These are phyloP conservation scores for Castanospermum australe DNA, from an alignment of 306 rosid genomes.

Conservation along the genomic window DNA sequence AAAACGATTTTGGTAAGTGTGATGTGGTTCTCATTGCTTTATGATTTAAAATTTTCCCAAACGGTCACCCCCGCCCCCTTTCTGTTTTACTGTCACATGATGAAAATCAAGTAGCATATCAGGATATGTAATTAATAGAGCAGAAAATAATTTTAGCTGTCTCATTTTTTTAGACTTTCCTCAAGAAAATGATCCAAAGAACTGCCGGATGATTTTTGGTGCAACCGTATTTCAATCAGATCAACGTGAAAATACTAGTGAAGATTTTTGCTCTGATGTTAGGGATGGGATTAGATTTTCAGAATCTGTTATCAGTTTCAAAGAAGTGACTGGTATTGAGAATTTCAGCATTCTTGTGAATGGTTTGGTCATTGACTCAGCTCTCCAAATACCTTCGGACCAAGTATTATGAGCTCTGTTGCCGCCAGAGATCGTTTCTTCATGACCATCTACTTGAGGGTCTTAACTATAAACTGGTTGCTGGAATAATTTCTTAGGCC, in stretches of 20 bases:
- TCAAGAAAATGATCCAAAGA: conserved; percentile 12
- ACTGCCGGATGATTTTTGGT: neutral
- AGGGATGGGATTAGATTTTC: conserved; percentile 35
- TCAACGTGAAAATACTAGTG: conserved; percentile 33
- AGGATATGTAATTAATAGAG: conserved; percentile 11
- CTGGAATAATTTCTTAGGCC: conserved; percentile 58
- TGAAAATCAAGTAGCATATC: neutral
- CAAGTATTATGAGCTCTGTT: conserved; percentile 60
- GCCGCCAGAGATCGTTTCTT: conserved; percentile 53
- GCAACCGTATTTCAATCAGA: neutral
- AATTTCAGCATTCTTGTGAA: conserved; percentile 45
- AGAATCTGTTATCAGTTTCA: conserved; percentile 27
- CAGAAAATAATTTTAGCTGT: conserved; percentile 3
- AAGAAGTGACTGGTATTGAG: conserved; percentile 42
- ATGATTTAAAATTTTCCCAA: neutral
- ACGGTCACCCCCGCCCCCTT: neutral
- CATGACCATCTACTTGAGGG: conserved; percentile 55
- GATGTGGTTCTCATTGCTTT: conserved; percentile 5
- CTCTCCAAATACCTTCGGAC: conserved; percentile 26
- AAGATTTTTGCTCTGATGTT: conserved; percentile 22
- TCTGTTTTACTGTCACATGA: neutral
- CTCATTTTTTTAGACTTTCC: conserved; percentile 8
- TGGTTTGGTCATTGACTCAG: conserved; percentile 48
- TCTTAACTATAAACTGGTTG: conserved; percentile 47
- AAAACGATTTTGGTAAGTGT: conserved; percentile 22